Evolutionary conservation across 345 rosid genomes (phyloP).

Genomic region (Draba incana): DNA sequence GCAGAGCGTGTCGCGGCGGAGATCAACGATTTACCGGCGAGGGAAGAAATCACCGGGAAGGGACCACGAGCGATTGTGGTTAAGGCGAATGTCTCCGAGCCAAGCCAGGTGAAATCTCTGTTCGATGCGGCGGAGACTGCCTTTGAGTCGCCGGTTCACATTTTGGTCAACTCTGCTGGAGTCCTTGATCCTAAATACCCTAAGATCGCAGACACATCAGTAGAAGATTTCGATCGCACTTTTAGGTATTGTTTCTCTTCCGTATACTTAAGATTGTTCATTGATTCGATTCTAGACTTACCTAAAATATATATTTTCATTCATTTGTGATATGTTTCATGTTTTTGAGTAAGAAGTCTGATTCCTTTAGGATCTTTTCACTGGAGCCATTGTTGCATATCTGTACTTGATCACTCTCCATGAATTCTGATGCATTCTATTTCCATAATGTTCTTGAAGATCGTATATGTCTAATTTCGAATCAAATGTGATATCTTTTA

Average conservation of each 20-base stretch:
- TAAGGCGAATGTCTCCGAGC: constrained; percentile 61
- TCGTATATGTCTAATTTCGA: background rate
- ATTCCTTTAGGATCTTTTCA: background rate
- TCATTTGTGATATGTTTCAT: background rate
- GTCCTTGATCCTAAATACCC: constrained; percentile 58
- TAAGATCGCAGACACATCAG: constrained; percentile 50
- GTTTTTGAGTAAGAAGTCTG: constrained; percentile 4
- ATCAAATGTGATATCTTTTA: background rate
- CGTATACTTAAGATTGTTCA: background rate
- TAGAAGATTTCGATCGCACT: constrained; percentile 60
- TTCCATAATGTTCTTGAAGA: background rate
- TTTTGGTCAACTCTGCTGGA: constrained; percentile 66
- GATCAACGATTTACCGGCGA: constrained; percentile 48
- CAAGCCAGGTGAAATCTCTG: constrained; percentile 59
- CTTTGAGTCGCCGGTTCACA: constrained; percentile 54
- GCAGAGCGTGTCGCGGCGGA: constrained; percentile 56
- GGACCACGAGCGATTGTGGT: constrained; percentile 49
- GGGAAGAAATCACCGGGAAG: constrained; percentile 26
- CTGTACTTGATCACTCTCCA: background rate
- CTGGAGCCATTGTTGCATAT: background rate
- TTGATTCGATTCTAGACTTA: background rate
- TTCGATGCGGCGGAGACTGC: constrained; percentile 59
- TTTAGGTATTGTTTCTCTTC: constrained; percentile 19
- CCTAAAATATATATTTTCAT: background rate
- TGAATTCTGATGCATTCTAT: too few relatives aligned